Percentiles rank a stretch among this genome's conserved stretches.
phyloP scores from a whole-genome alignment of 140 eudicot species.

The Anethum foeniculum region DNA sequence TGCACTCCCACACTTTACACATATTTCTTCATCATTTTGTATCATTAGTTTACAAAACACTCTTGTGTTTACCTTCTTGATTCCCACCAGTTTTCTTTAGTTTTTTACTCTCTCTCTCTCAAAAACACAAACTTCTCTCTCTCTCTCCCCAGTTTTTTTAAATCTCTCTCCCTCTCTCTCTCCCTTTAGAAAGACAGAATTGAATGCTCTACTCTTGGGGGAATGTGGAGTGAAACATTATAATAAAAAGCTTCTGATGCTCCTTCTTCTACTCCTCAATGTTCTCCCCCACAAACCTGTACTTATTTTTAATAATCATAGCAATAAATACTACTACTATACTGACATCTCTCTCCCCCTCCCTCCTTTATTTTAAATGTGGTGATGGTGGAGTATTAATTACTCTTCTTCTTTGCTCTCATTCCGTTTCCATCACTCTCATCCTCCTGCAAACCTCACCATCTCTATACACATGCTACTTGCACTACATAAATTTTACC shows the following conservation, averaged over 20 bases:
- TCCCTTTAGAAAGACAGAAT: neutral
- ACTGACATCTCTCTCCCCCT: neutral
- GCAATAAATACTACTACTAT: conserved; percentile 2
- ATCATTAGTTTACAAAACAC: neutral
- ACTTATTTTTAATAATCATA: neutral
- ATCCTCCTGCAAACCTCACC: neutral
- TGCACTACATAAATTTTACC: neutral
- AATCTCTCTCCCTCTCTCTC: neutral
- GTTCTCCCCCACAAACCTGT: conserved; percentile 6
- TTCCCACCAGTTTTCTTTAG: neutral
- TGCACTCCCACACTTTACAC: conserved; percentile 4
- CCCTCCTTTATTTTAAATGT: conserved; percentile 3
- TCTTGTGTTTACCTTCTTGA: neutral
- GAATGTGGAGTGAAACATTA: neutral
- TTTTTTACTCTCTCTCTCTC: neutral
- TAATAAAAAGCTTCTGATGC: conserved; percentile 3
- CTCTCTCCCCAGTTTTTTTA: neutral
- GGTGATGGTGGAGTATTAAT: conserved; percentile 2
- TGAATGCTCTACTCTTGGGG: neutral
- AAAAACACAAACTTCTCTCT: neutral
- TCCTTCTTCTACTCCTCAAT: conserved; percentile 9
- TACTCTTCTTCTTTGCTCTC: neutral
- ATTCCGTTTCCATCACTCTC: neutral
- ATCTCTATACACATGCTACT: neutral
- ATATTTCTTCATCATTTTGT: neutral